phyloP scores from a whole-genome alignment of 2,329 filamentous ascomycete species.

The Fusarium verticillioides region DNA sequence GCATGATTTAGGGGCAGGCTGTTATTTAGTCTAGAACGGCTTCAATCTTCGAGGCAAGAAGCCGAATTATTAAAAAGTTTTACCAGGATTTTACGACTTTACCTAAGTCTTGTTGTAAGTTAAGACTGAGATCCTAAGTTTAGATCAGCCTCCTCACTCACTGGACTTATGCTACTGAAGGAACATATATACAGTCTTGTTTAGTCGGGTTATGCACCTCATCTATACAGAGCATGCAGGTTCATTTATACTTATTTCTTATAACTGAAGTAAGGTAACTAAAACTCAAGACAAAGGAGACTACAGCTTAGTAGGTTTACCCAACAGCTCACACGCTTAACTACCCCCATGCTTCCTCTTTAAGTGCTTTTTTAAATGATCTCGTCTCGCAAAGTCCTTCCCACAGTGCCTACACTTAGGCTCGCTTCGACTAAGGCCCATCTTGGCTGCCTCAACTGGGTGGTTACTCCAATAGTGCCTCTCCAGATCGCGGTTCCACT shows the following conservation, averaged over 20 bases:
- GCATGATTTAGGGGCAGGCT: too few species aligned
- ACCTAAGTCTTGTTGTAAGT: neutral
- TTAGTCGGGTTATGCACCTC: too few species aligned
- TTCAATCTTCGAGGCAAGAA: neutral
- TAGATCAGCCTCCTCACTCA: neutral
- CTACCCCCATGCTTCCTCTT: slow-evolving; percentile 11
- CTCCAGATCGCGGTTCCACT: neutral
- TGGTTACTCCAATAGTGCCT: slow-evolving; percentile 14
- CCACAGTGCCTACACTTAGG: neutral
- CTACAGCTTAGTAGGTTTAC: neutral
- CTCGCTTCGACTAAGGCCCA: neutral
- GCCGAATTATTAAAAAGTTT: neutral
- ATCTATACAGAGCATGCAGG: neutral
- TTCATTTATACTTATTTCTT: neutral
- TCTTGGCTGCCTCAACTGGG: neutral
- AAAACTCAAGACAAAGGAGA: slow-evolving; percentile 7
- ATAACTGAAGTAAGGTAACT: neutral
- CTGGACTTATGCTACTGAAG: neutral
- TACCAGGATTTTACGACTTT: too few species aligned
- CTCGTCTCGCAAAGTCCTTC: slow-evolving; percentile 1
- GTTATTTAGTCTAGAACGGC: neutral
- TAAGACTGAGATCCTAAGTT: neutral
- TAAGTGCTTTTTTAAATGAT: slow-evolving; percentile 15
- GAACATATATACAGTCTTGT: neutral
- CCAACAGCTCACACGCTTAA: neutral